These are phyloP conservation scores for Dendrocalamus sinicus DNA, from an alignment of 176 grass and related monocot genomes.

Conservation along the genomic window DNA sequence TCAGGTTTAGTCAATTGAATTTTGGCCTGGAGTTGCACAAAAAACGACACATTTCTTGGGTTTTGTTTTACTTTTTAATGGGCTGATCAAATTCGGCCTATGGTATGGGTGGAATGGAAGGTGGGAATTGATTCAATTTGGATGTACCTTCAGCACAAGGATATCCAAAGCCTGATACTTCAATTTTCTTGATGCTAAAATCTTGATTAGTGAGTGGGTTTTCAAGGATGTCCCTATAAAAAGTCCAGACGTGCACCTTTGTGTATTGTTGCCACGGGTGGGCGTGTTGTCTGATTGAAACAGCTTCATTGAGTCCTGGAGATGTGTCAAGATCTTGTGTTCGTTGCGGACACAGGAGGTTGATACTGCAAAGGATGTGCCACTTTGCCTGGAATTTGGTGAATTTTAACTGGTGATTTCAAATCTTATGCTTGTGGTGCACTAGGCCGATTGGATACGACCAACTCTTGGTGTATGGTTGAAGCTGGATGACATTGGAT, in stretches of 20 bases:
- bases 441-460: background rate
- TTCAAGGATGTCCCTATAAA: background rate
- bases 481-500: background rate
- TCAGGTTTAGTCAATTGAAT: constrained; percentile 14
- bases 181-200: background rate
- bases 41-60: background rate
- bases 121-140: background rate
- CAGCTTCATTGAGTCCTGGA: background rate
- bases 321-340: background rate
- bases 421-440: background rate
- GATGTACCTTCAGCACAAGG: background rate
- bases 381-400: constrained; percentile 2
- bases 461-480: background rate
- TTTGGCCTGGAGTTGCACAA: constrained; percentile 13
- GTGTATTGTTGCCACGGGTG: background rate
- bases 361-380: constrained; percentile 15
- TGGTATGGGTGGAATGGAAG: background rate
- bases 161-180: background rate
- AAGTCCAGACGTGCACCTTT: background rate
- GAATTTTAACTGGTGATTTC: background rate
- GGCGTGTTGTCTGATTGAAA: background rate
- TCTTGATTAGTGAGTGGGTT: background rate
- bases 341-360: constrained; percentile 2
- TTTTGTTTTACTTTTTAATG: constrained; percentile 1
- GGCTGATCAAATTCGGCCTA: background rate